Evolutionary conservation across 192 early-diverging fungal species (phyloP), one percentile per base, ranked within the genome.

Genomic region (Entophlyctis helioformis): DNA sequence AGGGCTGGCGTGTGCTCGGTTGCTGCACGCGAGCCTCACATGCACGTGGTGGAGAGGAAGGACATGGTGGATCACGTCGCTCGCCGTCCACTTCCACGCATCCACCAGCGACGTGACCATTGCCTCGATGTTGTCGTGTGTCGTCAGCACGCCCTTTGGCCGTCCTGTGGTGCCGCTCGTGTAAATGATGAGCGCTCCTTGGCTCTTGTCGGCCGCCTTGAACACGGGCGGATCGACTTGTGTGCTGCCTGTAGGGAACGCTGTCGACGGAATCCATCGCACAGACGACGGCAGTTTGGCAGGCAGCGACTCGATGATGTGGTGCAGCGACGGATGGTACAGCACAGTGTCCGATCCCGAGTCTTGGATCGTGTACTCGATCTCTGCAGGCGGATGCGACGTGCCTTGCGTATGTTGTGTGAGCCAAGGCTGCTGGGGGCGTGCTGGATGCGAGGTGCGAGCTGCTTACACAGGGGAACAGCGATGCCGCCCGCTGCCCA

Each of bases 41-140:
- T 92, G 89, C 2, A 90, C 61, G 49, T 92, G 89, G 57, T 92
- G 87, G 39, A 92, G 57, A 0, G 89, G 89, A 10, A 92, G 64
- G 33, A 83, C 66, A 45, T 91, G 83, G 28, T 86, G 65, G 42
- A 92, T 76, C 11, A 70, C 51, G 62, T 92, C 89, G 13, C 54
- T 37, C 1, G 49, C 3, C 0, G 66, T 66, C 79, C 80, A 86
- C 22, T 62, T 44, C 89, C 89, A 92, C 12, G 83, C 80, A 13
- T 62, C 47, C 8, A 78, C 54, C 15, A 92, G 71, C 1, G 69
- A 70, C 36, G 63, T 43, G 24, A 81, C 67, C 51, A 90, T 86
- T 1, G 80, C 74, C 2, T 67, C 59, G 13, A 89, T 65, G 16
- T 63, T 76, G 5, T 53, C 56, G 39, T 81, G 80, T 4, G 86